Evolutionary conservation across 169 alveolate genomes (phyloP).

Genomic region (Miamiensis avidus): DNA sequence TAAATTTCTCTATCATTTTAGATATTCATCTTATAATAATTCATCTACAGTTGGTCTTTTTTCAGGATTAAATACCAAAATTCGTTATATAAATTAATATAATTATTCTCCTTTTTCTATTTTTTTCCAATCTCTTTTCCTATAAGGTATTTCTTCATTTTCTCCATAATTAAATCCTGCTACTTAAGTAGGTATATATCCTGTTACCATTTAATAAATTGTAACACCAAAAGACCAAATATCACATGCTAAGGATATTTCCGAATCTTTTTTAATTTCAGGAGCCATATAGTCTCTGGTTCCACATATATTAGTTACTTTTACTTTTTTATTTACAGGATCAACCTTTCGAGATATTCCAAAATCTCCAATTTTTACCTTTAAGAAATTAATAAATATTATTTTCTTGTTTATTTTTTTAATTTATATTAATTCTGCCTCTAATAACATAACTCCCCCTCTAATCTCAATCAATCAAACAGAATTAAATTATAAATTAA

Average conservation of each 20-base stretch:
- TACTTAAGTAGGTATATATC: neutral
- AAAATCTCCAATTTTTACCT: neutral
- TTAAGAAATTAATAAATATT: too few relatives aligned
- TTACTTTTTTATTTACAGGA: neutral
- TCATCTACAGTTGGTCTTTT: neutral
- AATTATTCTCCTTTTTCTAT: neutral
- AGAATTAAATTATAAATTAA: too few relatives aligned
- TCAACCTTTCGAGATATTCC: neutral
- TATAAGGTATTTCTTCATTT: neutral
- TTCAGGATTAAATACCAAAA: neutral
- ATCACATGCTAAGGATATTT: neutral
- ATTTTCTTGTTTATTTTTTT: neutral
- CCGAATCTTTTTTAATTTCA: neutral
- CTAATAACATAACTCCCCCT: too few relatives aligned
- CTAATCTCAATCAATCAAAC: too few relatives aligned
- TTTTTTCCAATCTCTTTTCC: neutral
- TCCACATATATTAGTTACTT: neutral
- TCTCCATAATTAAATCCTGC: neutral
- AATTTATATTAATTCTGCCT: too few relatives aligned
- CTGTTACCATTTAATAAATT: neutral
- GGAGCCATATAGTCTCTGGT: neutral
- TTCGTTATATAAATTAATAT: too few relatives aligned
- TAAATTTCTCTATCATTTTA: too few relatives aligned
- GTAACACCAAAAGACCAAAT: neutral
- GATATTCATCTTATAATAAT: neutral